phyloP scores from a whole-genome alignment of 805 yeast genomes.

The Priceomyces melissophilus region DNA sequence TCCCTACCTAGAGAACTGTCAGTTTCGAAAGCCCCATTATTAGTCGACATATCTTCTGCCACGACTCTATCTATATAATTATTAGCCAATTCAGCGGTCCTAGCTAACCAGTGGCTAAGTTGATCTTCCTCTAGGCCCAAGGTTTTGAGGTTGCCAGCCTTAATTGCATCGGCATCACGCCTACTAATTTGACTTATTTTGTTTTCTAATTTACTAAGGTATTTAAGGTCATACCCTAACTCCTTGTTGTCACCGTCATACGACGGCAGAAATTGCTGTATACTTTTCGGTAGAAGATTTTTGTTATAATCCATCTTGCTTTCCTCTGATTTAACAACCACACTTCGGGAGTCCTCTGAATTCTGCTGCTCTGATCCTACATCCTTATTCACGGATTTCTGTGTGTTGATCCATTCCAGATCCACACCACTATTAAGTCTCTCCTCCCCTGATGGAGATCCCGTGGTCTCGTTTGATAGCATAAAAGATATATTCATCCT shows the following conservation, averaged over 20 bases:
- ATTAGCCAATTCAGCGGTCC: slow-evolving; percentile 22
- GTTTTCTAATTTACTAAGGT: slow-evolving; percentile 9
- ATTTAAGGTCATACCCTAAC: slow-evolving; percentile 2
- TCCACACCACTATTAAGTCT: too few relatives aligned
- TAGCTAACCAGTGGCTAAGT: slow-evolving; percentile 12
- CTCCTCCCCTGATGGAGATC: slow-evolving; percentile 7
- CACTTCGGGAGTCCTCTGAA: not conserved
- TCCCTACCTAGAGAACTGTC: slow-evolving; percentile 21
- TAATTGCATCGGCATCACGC: slow-evolving; percentile 10
- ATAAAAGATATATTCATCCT: slow-evolving; percentile 35
- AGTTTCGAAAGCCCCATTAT: slow-evolving; percentile 20
- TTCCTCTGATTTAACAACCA: not conserved
- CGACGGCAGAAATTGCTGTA: not conserved
- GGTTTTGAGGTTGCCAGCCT: slow-evolving; percentile 12
- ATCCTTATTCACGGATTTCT: too few relatives aligned
- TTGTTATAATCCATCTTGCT: slow-evolving; percentile 2
- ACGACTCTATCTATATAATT: slow-evolving; percentile 35
- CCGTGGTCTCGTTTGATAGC: slow-evolving; percentile 24
- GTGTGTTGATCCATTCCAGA: too few relatives aligned
- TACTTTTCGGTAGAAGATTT: slow-evolving; percentile 5
- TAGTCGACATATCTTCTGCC: slow-evolving; percentile 30
- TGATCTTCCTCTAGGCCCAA: slow-evolving; percentile 16
- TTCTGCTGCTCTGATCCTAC: too few relatives aligned
- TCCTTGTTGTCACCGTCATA: slow-evolving; percentile 7
- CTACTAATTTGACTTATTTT: slow-evolving; percentile 10